Conservation (phyloP, 2,329 filamentous ascomycete genomes). For the Hymenoscyphus albidus region DNA sequence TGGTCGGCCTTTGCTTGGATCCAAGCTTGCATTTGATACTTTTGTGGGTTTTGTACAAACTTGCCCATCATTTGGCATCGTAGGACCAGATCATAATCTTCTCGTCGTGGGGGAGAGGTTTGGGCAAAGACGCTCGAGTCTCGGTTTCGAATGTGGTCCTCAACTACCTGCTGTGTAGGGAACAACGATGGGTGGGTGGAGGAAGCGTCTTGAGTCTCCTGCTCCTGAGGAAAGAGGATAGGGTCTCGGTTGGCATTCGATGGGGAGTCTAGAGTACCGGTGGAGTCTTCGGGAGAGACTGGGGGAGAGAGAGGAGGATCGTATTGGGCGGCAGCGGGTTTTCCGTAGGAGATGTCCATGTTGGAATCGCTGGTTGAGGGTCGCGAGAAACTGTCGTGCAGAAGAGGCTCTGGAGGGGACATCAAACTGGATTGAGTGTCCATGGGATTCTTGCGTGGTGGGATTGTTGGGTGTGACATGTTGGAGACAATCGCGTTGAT, state of each 20-base stretch:
- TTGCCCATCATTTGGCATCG: constrained; percentile 41
- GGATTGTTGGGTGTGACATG: constrained; percentile 24
- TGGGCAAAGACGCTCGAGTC: constrained; percentile 38
- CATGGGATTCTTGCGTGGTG: constrained; percentile 27
- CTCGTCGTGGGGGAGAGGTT: constrained; percentile 45
- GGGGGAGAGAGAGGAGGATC: constrained; percentile 51
- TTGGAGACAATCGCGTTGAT: constrained; percentile 24
- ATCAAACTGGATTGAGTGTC: constrained; percentile 48
- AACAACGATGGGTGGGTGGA: constrained; percentile 49
- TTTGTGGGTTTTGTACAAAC: neutral
- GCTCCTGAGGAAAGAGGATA: constrained; percentile 51
- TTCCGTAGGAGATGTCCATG: constrained; percentile 32
- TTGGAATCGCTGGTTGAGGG: constrained; percentile 25
- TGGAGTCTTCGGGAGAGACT: constrained; percentile 48
- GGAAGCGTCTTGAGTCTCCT: constrained; percentile 38
- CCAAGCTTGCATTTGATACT: constrained; percentile 19
- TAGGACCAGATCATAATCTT: constrained; percentile 53
- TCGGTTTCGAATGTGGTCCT: constrained; percentile 37
- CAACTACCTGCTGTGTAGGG: constrained; percentile 46
- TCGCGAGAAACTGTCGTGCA: constrained; percentile 47
- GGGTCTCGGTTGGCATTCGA: constrained; percentile 46
- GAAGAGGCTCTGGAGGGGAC: constrained; percentile 57
- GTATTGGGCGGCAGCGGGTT: constrained; percentile 37
- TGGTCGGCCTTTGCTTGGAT: constrained; percentile 25
- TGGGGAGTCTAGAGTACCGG: constrained; percentile 26